phyloP scores from a whole-genome alignment of 306 rosid species.

The Biancaea sappan region DNA sequence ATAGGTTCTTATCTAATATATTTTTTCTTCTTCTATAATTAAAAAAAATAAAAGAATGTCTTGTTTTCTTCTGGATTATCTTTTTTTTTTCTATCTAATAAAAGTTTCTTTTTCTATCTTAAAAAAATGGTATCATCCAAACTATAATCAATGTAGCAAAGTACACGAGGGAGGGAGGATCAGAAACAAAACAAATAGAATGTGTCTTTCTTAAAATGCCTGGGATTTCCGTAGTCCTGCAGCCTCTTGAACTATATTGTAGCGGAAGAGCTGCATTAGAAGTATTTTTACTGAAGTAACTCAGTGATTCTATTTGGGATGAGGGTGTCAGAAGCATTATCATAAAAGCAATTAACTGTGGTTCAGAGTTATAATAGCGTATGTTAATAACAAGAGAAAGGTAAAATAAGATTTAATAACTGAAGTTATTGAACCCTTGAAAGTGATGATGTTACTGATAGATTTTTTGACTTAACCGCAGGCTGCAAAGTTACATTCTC shows the following conservation, averaged over 20 bases:
- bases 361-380: background rate
- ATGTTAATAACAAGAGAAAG: background rate
- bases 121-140: background rate
- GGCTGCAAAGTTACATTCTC: constrained; percentile 67
- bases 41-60: background rate
- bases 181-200: background rate
- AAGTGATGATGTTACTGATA: background rate
- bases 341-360: background rate
- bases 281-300: background rate
- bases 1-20: background rate
- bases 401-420: background rate
- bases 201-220: background rate
- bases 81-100: background rate
- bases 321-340: background rate
- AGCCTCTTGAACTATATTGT: background rate
- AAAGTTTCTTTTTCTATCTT: background rate
- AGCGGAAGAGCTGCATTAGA: background rate
- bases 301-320: background rate
- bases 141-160: background rate
- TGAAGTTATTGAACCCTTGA: background rate
- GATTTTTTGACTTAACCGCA: constrained; percentile 40
- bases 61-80: background rate
- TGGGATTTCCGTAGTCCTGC: background rate
- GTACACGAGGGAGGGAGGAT: background rate
- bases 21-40: too few relatives aligned